Base-by-base conservation (phyloP, 2,329 filamentous ascomycete species). In the Colletotrichum kahawae region DNA sequence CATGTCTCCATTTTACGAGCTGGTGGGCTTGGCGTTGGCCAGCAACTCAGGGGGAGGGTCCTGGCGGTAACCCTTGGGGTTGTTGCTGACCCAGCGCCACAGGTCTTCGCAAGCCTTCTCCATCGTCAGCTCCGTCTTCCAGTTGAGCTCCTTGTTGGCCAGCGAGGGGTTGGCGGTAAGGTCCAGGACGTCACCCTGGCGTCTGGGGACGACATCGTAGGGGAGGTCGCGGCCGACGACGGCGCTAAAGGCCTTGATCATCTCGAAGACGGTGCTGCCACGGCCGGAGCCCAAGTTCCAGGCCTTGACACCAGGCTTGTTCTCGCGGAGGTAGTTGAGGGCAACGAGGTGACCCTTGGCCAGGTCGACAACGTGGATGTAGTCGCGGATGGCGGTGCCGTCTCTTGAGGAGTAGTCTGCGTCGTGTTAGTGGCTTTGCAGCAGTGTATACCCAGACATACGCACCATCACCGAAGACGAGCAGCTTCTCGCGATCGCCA, bases 1-100 rank as follows among this genome's bases (percentile, higher is more conserved):
- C 9, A 14, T 34, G 8, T n/a, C 8, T 33, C 21, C 57, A n/a
- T 21, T 8, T 43, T 29, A 76, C 54, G 70, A 67, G 59, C 70
- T 74, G 14, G 74, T 70, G 13, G 70, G 65, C 86, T 93, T 91
- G 78, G 93, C 79, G 63, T 87, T 88, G 76, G 93, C 93, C 66
- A 98, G 82, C 80, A 98, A 90, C 85, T 94, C 92, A 78, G 94
- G 90, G 1, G 97, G 96, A n/a, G 96, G 95, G 78, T 95, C 90
- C 87, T 98, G 96, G 78, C 94, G 91, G 88, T 98, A 98, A 27
- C 97, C 97, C 86, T 96, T 92, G 29, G 97, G 97, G 87, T 98
- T 98, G 87, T 98, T 98, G 87, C 94, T 90, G 18, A 97, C 98
- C 97, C 97, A 99, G 82, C 92, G 93, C 97, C 97, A 99, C 78